Conservation (phyloP, 108 stramenopile genomes). For the Conticribra guillardii region DNA sequence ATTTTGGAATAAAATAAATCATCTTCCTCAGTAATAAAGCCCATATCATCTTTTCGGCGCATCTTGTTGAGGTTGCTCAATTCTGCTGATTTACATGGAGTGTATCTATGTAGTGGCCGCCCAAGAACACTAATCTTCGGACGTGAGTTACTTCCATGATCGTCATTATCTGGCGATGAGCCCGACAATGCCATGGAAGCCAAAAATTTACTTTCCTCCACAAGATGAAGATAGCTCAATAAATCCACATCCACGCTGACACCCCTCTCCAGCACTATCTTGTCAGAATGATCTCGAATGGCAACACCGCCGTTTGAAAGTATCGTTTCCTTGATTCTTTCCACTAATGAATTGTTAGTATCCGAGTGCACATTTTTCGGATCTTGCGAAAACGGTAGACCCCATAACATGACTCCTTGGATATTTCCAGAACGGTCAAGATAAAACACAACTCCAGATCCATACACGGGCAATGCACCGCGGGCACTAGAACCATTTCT, state of each 20-base stretch:
- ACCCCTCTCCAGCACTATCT: constrained; percentile 19
- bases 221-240: constrained; percentile 62
- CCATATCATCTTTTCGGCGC: constrained; percentile 61
- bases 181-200: constrained; percentile 60
- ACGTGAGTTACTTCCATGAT: constrained; percentile 7
- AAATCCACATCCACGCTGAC: constrained; percentile 43
- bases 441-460: constrained; percentile 83
- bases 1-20: constrained; percentile 65
- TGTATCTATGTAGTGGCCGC: constrained; percentile 76
- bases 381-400: constrained; percentile 67
- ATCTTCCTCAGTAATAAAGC: constrained; percentile 63
- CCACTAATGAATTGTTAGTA: constrained; percentile 60
- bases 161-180: constrained; percentile 6
- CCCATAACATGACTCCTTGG: constrained; percentile 88
- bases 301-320: constrained; percentile 69
- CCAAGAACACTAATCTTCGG: not conserved
- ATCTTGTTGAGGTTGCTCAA: constrained; percentile 61
- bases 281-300: constrained; percentile 58
- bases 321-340: constrained; percentile 63
- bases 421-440: constrained; percentile 72
- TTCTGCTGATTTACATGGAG: constrained; percentile 57
- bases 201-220: constrained; percentile 64
- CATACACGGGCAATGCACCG: constrained; percentile 64
- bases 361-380: constrained; percentile 28
- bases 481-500: constrained; percentile 1